Percentiles rank a stretch among this genome's conserved stretches.
Evolutionary conservation across 768 basidiomycete genomes (phyloP).

Genomic region (Ramaria sp.): DNA sequence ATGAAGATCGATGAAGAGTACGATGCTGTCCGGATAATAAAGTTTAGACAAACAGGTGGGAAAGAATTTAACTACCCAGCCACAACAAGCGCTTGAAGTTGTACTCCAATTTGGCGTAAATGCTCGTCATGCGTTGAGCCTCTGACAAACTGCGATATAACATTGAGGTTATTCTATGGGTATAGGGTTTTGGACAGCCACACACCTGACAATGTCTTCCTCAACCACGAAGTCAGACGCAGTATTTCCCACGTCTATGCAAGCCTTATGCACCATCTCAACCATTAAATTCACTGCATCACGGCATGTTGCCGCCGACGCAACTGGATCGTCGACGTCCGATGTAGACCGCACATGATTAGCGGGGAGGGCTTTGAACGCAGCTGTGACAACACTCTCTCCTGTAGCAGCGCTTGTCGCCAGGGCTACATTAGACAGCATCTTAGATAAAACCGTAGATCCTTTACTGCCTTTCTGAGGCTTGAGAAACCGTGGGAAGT

Average conservation of each 20-base stretch:
- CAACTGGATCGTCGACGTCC: constrained; percentile 38
- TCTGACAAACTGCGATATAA: constrained; percentile 50
- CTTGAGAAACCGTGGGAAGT: constrained; percentile 3
- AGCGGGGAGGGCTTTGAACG: constrained; percentile 73
- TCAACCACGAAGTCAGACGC: constrained; percentile 39
- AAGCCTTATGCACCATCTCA: constrained; percentile 55
- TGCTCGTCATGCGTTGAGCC: constrained; percentile 73
- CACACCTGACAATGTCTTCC: constrained; percentile 74
- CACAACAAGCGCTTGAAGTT: constrained; percentile 84
- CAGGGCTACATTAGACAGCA: constrained; percentile 24
- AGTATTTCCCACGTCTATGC: constrained; percentile 45
- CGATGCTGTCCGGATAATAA: neutral
- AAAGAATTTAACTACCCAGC: constrained; percentile 55
- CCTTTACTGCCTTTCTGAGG: neutral
- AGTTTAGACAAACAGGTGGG: neutral
- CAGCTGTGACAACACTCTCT: constrained; percentile 37
- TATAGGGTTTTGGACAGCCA: neutral
- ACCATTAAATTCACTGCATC: constrained; percentile 72
- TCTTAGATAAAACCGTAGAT: constrained; percentile 26
- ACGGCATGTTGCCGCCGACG: constrained; percentile 54
- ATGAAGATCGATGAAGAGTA: neutral
- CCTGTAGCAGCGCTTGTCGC: constrained; percentile 20
- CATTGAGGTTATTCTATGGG: constrained; percentile 6
- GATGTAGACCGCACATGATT: constrained; percentile 43
- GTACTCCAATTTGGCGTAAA: constrained; percentile 90